Conservation (phyloP, 2,329 filamentous ascomycete genomes). For the Sclerotinia trifoliorum region DNA sequence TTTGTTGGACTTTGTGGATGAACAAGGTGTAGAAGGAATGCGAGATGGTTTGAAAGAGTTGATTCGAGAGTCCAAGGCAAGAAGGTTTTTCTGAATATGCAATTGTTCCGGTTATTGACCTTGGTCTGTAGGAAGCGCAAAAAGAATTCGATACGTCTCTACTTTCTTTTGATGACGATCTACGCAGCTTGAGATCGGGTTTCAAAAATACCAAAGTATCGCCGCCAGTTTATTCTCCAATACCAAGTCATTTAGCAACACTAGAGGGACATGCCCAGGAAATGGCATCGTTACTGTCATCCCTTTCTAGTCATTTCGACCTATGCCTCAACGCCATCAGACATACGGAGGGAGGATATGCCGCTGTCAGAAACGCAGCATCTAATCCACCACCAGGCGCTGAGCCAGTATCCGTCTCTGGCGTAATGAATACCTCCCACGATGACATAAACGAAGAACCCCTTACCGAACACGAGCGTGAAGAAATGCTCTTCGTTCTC, state of each 20-base stretch:
- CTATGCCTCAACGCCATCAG: conserved; percentile 88
- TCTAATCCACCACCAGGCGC: conserved; percentile 53
- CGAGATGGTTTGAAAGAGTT: conserved; percentile 65
- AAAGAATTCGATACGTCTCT: conserved; percentile 69
- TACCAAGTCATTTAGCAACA: conserved; percentile 48
- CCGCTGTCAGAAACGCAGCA: conserved; percentile 66
- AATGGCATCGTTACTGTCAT: conserved; percentile 78
- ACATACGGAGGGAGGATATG: conserved; percentile 79
- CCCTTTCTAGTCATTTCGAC: conserved; percentile 85
- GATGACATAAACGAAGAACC: conserved; percentile 60
- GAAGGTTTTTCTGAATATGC: too few relatives aligned
- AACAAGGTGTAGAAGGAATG: conserved; percentile 64
- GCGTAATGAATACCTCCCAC: conserved; percentile 54
- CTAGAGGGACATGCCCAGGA: conserved; percentile 63
- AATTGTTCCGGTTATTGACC: background rate
- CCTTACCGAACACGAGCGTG: conserved; percentile 71
- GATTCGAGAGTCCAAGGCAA: conserved; percentile 67
- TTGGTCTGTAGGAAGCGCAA: conserved; percentile 54
- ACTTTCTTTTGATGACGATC: conserved; percentile 70
- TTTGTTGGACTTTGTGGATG: conserved; percentile 75
- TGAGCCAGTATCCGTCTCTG: conserved; percentile 61
- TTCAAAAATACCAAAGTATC: conserved; percentile 38
- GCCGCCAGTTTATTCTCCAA: conserved; percentile 40
- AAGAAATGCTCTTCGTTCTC: conserved; percentile 81
- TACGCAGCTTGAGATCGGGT: conserved; percentile 59